phyloP scores from a whole-genome alignment of 805 yeast species.

The Novakomyces olei region DNA sequence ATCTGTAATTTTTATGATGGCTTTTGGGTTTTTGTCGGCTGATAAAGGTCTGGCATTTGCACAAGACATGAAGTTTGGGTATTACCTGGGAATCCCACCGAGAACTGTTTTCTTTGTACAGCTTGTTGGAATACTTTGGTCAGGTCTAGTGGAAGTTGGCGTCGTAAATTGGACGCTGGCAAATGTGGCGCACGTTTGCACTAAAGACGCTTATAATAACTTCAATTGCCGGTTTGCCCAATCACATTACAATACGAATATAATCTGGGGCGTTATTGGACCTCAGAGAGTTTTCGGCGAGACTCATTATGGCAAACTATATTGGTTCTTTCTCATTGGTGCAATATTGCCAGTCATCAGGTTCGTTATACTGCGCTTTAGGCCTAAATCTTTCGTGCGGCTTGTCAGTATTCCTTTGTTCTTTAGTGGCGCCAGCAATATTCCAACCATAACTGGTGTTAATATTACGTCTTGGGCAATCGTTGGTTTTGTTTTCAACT shows the following conservation, averaged over 20 bases:
- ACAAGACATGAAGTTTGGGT: slow-evolving; percentile 39
- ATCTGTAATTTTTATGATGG: slow-evolving; percentile 41
- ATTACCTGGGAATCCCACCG: slow-evolving; percentile 44
- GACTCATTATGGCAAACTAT: slow-evolving; percentile 29
- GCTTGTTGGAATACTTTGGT: slow-evolving; percentile 24
- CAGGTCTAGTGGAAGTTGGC: slow-evolving; percentile 22
- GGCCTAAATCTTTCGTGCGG: slow-evolving; percentile 21
- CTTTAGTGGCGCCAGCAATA: slow-evolving; percentile 32
- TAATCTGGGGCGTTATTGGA: slow-evolving; percentile 46
- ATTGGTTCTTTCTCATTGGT: slow-evolving; percentile 42
- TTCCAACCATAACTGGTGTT: slow-evolving; percentile 57
- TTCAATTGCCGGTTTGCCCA: slow-evolving; percentile 28
- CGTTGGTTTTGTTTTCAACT: slow-evolving; percentile 36
- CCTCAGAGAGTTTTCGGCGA: slow-evolving; percentile 33
- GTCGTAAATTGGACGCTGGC: slow-evolving; percentile 23
- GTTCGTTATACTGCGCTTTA: slow-evolving; percentile 18
- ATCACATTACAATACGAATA: slow-evolving; percentile 32
- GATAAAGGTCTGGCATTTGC: slow-evolving; percentile 32
- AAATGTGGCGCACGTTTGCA: slow-evolving; percentile 23
- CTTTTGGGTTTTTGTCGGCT: slow-evolving; percentile 31
- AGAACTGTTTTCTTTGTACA: slow-evolving; percentile 34
- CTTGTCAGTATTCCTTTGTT: slow-evolving; percentile 48
- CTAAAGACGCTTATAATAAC: slow-evolving; percentile 19
- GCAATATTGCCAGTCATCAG: slow-evolving; percentile 23
- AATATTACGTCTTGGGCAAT: slow-evolving; percentile 36